Conservation (phyloP, 2,329 filamentous ascomycete species). For the Dothiorella sarmentorum region DNA sequence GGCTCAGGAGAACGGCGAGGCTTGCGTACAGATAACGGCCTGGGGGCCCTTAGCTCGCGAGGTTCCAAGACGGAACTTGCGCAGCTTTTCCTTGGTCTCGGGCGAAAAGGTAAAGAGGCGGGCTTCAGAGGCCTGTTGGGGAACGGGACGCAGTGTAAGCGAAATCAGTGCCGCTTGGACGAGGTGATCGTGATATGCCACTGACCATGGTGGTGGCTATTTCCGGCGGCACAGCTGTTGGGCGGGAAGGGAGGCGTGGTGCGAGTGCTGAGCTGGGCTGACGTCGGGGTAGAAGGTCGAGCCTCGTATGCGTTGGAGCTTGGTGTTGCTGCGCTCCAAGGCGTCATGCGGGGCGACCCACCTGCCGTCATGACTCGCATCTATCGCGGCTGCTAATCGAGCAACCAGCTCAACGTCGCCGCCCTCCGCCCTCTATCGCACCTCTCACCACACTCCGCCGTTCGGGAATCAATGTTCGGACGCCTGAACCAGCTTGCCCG, state of each 20-base stretch:
- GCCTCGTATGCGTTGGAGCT: neutral
- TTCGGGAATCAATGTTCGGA: conserved; percentile 62
- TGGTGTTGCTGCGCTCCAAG: neutral
- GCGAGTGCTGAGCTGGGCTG: conserved; percentile 10
- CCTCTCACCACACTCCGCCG: neutral
- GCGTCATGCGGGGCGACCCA: conserved; percentile 10
- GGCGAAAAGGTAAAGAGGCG: conserved; percentile 89
- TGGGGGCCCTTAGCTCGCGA: conserved; percentile 82
- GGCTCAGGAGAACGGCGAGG: conserved; percentile 8
- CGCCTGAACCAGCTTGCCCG: conserved; percentile 70
- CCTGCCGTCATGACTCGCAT: conserved; percentile 2
- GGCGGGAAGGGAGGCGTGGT: neutral
- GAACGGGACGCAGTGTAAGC: conserved; percentile 4
- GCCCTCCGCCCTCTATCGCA: neutral
- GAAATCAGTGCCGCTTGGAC: conserved; percentile 10
- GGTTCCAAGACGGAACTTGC: conserved; percentile 90
- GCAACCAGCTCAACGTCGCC: neutral
- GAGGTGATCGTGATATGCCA: conserved; percentile 16
- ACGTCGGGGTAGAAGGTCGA: conserved; percentile 8
- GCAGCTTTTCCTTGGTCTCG: conserved; percentile 83
- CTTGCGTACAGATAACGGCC: conserved; percentile 82
- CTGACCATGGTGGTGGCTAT: conserved; percentile 15
- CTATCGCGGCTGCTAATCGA: conserved; percentile 4
- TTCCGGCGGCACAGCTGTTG: neutral
- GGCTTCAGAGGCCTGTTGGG: conserved; percentile 67